Evolutionary conservation across 202 grass and related monocot species (phyloP).

Genomic region (Setaria viridis): DNA sequence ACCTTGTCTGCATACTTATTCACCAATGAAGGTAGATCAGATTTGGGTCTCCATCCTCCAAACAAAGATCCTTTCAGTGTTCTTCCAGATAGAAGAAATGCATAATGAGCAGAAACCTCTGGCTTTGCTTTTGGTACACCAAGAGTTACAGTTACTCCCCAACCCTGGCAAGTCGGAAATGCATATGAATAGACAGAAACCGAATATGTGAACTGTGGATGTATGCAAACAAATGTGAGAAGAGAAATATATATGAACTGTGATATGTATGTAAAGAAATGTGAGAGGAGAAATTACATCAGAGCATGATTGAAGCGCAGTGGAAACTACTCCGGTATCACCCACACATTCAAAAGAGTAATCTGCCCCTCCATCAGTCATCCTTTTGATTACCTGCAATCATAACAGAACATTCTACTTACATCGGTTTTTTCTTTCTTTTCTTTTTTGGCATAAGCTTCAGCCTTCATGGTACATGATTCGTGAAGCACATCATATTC

Average conservation of each 20-base stretch:
- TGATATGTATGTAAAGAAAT: conserved; percentile 26
- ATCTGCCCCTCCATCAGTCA: conserved; percentile 93
- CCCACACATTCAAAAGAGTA: conserved; percentile 97
- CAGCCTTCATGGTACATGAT: not conserved
- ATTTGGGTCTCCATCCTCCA: conserved; percentile 98
- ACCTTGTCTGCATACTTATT: conserved; percentile 87
- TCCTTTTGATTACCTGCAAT: conserved; percentile 71
- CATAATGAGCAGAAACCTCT: conserved; percentile 84
- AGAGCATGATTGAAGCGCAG: conserved; percentile 88
- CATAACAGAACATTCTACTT: conserved; percentile 37
- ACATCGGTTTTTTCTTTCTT: not conserved
- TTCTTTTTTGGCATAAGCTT: not conserved
- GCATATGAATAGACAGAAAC: conserved; percentile 43
- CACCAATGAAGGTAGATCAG: conserved; percentile 82
- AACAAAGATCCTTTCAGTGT: conserved; percentile 97
- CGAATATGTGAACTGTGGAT: conserved; percentile 41
- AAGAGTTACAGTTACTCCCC: conserved; percentile 92
- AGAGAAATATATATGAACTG: conserved; percentile 39
- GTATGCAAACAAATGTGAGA: conserved; percentile 24
- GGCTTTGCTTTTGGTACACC: conserved; percentile 90
- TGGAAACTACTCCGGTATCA: conserved; percentile 79
- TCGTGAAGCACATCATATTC: not conserved
- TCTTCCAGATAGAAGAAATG: conserved; percentile 86
- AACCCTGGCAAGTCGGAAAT: conserved; percentile 65
- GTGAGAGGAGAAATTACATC: conserved; percentile 67